These are phyloP conservation scores for Pseudognaphalium luteoalbum DNA, from an alignment of 129 eudicot species.

Conservation along the genomic window DNA sequence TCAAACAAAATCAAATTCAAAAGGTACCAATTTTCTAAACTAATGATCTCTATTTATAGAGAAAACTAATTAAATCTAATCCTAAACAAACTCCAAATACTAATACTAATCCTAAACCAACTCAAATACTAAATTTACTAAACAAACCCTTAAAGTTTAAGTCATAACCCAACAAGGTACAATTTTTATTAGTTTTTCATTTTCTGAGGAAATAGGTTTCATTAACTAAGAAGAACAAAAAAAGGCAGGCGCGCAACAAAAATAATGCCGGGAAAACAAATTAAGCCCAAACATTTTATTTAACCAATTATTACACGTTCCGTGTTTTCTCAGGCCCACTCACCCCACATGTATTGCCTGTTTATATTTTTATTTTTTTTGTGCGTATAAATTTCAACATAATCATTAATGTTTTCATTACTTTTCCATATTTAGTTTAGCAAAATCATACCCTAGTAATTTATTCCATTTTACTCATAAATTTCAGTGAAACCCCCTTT, in stretches of 20 bases:
- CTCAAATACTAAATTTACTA: too few relatives aligned
- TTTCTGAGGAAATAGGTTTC: too few relatives aligned
- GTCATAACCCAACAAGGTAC: too few relatives aligned
- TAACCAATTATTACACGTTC: slow-evolving; percentile 27
- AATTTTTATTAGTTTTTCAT: too few relatives aligned
- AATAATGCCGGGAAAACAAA: not conserved
- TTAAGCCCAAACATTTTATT: not conserved
- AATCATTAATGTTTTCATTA: slow-evolving; percentile 12
- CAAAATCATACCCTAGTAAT: slow-evolving; percentile 11
- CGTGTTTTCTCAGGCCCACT: slow-evolving; percentile 26
- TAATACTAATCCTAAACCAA: too few relatives aligned
- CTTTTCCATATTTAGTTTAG: slow-evolving; percentile 18
- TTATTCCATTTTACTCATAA: not conserved
- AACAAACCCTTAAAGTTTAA: too few relatives aligned
- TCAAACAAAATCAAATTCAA: too few relatives aligned
- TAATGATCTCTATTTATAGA: too few relatives aligned
- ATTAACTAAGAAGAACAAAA: not conserved
- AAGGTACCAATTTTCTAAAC: too few relatives aligned
- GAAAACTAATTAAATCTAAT: too few relatives aligned
- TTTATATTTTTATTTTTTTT: not conserved
- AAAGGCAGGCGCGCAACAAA: not conserved
- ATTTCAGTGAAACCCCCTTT: not conserved
- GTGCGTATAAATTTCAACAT: slow-evolving; percentile 9
- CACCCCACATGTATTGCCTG: slow-evolving; percentile 30
- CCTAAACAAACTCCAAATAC: too few relatives aligned